These are phyloP conservation scores for Podospora bellae-mahoneyi DNA, from an alignment of 495 filamentous ascomycete species.

Conservation along the genomic window DNA sequence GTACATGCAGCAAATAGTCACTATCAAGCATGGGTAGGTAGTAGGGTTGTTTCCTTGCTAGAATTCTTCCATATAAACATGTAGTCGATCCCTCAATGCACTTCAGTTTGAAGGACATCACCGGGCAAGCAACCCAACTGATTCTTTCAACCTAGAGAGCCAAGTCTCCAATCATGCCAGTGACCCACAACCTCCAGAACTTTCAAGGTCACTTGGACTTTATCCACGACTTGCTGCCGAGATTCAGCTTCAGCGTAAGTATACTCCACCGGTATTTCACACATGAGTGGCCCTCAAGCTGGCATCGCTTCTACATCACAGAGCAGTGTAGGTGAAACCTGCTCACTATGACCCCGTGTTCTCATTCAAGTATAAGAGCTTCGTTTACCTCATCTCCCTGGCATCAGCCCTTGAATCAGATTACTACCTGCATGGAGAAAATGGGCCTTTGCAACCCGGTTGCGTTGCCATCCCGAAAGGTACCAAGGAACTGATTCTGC, in stretches of 20 bases:
- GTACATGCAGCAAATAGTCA: too few species aligned
- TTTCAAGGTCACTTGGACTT: conserved; percentile 32
- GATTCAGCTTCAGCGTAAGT: conserved; percentile 16
- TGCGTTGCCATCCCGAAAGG: conserved; percentile 9
- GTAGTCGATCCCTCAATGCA: too few species aligned
- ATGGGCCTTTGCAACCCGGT: background rate
- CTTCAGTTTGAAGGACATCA: too few species aligned
- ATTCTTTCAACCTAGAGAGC: too few species aligned
- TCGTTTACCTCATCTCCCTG: conserved; percentile 33
- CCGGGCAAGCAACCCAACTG: too few species aligned
- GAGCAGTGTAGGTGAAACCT: conserved; percentile 20
- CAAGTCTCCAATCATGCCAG: too few species aligned
- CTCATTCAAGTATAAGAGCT: conserved; percentile 39
- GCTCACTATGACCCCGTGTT: conserved; percentile 34
- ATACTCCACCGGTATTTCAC: background rate
- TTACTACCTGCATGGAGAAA: background rate
- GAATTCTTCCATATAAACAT: too few species aligned
- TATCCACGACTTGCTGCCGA: conserved; percentile 20
- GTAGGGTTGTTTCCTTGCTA: too few species aligned
- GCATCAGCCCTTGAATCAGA: background rate
- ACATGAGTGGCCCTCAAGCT: background rate
- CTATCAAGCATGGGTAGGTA: too few species aligned
- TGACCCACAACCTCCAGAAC: conserved; percentile 31
- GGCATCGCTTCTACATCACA: conserved; percentile 5
- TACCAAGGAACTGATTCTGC: conserved; percentile 11